These are phyloP conservation scores for Ustilago hordei DNA, from an alignment of 1,284 basidiomycete species.

Conservation along the genomic window DNA sequence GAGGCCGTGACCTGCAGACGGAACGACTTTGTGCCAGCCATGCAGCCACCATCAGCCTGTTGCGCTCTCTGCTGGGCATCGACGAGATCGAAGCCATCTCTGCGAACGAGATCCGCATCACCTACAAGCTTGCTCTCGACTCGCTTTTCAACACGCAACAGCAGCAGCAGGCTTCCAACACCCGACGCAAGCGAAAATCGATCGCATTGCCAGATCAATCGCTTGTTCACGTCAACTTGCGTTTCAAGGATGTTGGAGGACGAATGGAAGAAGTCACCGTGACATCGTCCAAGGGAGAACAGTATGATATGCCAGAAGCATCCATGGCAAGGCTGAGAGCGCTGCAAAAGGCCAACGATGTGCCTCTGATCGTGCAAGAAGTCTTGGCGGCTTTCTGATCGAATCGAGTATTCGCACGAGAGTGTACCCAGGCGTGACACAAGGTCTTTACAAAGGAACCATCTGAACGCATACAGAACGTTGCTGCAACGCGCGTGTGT, in stretches of 20 bases:
- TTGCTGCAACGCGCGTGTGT: no score
- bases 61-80: conserved; percentile 50
- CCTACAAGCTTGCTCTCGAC: conserved; percentile 46
- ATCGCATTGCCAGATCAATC: conserved; percentile 41
- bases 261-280: conserved; percentile 46
- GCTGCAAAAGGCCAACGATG: conserved; percentile 51
- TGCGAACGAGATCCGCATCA: conserved; percentile 43
- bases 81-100: conserved; percentile 45
- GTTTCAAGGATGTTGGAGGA: conserved; percentile 52
- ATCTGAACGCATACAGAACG: background rate
- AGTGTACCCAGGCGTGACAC: no score
- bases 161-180: conserved; percentile 10
- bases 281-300: conserved; percentile 46
- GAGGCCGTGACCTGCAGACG: conserved; percentile 58
- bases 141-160: conserved; percentile 23
- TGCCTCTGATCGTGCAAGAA: conserved; percentile 54
- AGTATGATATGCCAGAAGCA: conserved; percentile 50
- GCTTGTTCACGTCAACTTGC: conserved; percentile 39
- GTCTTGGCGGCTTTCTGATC: conserved; percentile 42
- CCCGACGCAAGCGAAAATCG: conserved; percentile 48
- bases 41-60: conserved; percentile 38
- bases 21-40: conserved; percentile 59
- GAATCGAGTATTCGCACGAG: background rate
- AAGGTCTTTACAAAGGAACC: background rate
- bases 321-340: conserved; percentile 41